Base-by-base conservation (phyloP, 2,329 filamentous ascomycete species). In the Botryotinia narcissicola region DNA sequence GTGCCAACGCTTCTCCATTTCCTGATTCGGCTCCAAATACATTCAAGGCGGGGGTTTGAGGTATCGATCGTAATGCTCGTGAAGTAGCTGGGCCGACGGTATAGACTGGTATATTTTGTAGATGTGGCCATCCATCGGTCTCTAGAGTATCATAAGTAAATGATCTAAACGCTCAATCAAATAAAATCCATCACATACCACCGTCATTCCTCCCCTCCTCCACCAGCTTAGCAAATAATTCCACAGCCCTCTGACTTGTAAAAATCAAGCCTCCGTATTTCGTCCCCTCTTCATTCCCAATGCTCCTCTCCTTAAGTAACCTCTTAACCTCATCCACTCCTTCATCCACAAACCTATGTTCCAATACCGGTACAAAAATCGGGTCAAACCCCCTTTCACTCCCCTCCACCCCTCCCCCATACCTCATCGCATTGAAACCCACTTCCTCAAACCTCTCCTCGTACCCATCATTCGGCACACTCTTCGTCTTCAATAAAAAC, bases 21-120 rank as follows among this genome's bases (percentile, higher is more conserved):
- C 96, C 96, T 0, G 93, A 92, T 74, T 97, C 90, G 75, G 91
- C 89, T 64, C 95, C 96, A 74, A 93, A 87, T 46, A 98, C 88
- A 64, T 89, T 84, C 79, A 92, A 81, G 59, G 84, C 80, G 69
- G 89, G 83, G 73, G 82, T 77, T 80, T 86, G 84, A 9, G 82
- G 79, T 14, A 90, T 83, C 8, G 87, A 88, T 81, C 80, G 83
- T 51, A 99, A 86, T 7, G 93, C 92, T 68, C 92, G 90, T 4
- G 92, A 91, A 1, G 93, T 96, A 9, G 93, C 93, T 2, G 93
- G 93, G 1, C 93, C 93, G 70, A 96, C 93, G 74, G 91, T 93
- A 81, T 95, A 96, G 61, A 95, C 82, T 10, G 88, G 84, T 77
- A 93, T 81, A 80, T 88, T 79, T 77, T 87, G 82, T 75, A 91